A percentile compares a stretch with the other conserved stretches of the same genome.
Conservation (phyloP, 2,329 filamentous ascomycete genomes). For the Fusarium globosum region DNA sequence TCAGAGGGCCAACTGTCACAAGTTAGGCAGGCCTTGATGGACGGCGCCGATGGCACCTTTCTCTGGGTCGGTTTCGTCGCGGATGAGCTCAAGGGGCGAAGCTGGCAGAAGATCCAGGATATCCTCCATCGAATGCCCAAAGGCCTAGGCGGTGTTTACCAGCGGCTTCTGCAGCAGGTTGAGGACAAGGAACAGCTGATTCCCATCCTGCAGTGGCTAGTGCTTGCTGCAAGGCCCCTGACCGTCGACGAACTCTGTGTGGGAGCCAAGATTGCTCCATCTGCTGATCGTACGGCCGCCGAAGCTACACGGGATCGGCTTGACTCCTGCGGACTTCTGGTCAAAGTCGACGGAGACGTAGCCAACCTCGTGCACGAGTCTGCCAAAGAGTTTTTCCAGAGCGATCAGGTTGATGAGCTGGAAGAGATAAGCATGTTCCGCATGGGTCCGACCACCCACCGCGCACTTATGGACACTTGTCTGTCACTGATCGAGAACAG, state of each 20-base stretch:
- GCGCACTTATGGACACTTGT: neutral
- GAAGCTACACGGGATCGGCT: neutral
- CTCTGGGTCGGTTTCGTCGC: constrained; percentile 3
- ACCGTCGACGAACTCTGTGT: neutral
- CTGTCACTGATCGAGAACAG: neutral
- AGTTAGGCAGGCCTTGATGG: neutral
- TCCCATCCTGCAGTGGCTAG: neutral
- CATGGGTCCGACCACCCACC: neutral
- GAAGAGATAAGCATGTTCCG: neutral
- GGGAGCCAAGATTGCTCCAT: neutral
- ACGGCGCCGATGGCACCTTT: constrained; percentile 2
- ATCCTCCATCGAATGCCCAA: neutral
- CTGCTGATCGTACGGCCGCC: neutral
- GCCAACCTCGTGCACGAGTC: constrained; percentile 2
- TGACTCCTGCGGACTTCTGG: neutral
- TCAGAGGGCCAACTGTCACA: neutral
- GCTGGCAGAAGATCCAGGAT: neutral
- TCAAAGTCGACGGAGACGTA: neutral
- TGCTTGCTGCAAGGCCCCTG: neutral
- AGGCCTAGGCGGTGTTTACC: neutral
- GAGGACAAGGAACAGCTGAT: neutral
- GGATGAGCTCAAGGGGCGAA: neutral
- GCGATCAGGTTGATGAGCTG: neutral
- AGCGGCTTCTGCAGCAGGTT: constrained; percentile 1
- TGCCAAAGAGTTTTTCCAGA: constrained; percentile 2